Evolutionary conservation across 2,329 filamentous ascomycete genomes (phyloP).

Genomic region (Ustilaginoidea virens): DNA sequence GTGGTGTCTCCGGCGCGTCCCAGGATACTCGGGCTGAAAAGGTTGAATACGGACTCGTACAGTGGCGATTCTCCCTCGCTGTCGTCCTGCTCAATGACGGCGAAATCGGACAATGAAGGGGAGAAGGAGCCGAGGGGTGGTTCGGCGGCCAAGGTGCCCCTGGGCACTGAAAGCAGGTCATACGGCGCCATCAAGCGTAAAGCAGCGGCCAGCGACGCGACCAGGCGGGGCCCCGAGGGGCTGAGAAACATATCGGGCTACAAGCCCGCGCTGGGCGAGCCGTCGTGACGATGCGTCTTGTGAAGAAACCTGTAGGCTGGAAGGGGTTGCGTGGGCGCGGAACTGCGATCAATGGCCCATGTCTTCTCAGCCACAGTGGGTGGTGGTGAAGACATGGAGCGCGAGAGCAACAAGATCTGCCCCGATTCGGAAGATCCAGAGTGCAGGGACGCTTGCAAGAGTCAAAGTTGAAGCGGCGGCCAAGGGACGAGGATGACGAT

Average conservation of each 20-base stretch:
- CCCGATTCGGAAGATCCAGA: no score
- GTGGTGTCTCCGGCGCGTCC: slow-evolving; percentile 41
- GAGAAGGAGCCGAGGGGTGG: slow-evolving; percentile 8
- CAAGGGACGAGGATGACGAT: no score
- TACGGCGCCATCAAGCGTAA: slow-evolving; percentile 45
- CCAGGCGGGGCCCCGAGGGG: slow-evolving; percentile 56
- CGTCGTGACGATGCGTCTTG: slow-evolving; percentile 21
- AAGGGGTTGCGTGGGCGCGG: neutral
- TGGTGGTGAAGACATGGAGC: no score
- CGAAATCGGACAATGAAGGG: slow-evolving; percentile 1
- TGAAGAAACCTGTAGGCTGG: slow-evolving; percentile 14
- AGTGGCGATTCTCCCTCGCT: slow-evolving; percentile 10
- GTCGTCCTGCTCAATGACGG: neutral
- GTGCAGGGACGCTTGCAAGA: no score
- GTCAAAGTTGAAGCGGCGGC: no score
- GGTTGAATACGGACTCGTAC: slow-evolving; percentile 46
- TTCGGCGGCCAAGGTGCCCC: slow-evolving; percentile 48
- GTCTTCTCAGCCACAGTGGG: neutral
- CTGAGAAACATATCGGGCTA: slow-evolving; percentile 40
- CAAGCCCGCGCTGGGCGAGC: slow-evolving; percentile 1
- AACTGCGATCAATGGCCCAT: neutral
- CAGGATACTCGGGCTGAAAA: slow-evolving; percentile 46
- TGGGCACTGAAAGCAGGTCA: slow-evolving; percentile 40
- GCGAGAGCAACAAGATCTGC: no score
- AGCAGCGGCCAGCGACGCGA: slow-evolving; percentile 48